Percentiles rank a stretch among this genome's conserved stretches.
Conservation (phyloP, 2,329 filamentous ascomycete genomes). For the Pezizomycotina sp. region DNA sequence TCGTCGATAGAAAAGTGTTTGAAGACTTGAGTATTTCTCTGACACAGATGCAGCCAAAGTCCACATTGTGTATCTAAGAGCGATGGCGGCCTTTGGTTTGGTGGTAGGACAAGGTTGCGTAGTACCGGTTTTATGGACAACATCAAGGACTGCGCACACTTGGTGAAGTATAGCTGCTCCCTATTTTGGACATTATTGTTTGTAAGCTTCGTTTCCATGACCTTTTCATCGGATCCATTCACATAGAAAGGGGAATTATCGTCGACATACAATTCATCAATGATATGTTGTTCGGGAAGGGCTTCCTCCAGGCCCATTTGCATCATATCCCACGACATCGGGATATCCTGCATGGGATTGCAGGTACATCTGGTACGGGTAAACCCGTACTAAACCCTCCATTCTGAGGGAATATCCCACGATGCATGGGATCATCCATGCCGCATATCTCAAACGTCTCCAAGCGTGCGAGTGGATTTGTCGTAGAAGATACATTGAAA, state of each 20-base stretch:
- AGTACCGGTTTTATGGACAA: conserved; percentile 78
- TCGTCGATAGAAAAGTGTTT: conserved; percentile 77
- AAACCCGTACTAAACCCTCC: too few relatives aligned
- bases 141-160: conserved; percentile 66
- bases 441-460: too few relatives aligned
- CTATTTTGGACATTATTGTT: conserved; percentile 30
- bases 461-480: too few relatives aligned
- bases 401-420: too few relatives aligned
- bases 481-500: too few relatives aligned
- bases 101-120: conserved; percentile 78
- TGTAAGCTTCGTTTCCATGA: too few relatives aligned
- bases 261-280: conserved; percentile 59
- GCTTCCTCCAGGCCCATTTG: conserved; percentile 67
- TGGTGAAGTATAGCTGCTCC: conserved; percentile 75
- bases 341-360: conserved; percentile 34
- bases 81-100: conserved; percentile 73
- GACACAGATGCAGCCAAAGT: conserved; percentile 71
- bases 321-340: conserved; percentile 73
- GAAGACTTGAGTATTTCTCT: conserved; percentile 63
- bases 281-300: conserved; percentile 58
- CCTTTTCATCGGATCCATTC: too few relatives aligned
- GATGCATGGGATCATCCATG: too few relatives aligned
- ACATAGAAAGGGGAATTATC: not conserved
- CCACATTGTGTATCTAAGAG: conserved; percentile 89
- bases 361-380: conserved; percentile 6